A percentile compares a stretch with the other conserved stretches of the same genome.
Evolutionary conservation across 1,139 yeast genomes (phyloP).

Genomic region (Meyerozyma elateridarum): DNA sequence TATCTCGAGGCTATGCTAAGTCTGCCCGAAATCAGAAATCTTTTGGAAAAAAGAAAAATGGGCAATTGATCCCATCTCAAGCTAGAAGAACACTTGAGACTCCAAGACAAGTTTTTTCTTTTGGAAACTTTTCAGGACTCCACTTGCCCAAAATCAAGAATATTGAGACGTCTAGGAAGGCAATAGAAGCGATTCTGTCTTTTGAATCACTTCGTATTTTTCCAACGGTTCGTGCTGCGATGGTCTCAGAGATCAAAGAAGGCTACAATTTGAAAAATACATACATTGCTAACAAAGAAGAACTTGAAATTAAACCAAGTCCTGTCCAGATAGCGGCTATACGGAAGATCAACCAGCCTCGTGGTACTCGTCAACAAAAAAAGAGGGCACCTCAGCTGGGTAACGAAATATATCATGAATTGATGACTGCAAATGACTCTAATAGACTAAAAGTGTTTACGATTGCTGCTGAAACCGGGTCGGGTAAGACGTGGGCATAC

Average conservation of each 20-base stretch:
- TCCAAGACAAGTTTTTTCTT: slow-evolving; percentile 9
- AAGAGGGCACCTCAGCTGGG: slow-evolving; percentile 6
- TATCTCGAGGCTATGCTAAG: no score
- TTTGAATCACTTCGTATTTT: slow-evolving; percentile 65
- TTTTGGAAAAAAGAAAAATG: not conserved
- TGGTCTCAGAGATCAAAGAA: slow-evolving; percentile 52
- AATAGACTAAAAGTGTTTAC: slow-evolving; percentile 59
- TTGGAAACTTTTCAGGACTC: slow-evolving; percentile 19
- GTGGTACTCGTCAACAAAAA: slow-evolving; percentile 17
- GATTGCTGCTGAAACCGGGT: slow-evolving; percentile 93
- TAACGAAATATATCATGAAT: slow-evolving; percentile 20
- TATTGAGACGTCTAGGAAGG: slow-evolving; percentile 16
- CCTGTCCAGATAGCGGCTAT: slow-evolving; percentile 45
- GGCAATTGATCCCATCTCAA: not conserved
- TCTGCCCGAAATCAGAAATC: no score
- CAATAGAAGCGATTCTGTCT: slow-evolving; percentile 36
- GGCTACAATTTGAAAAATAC: slow-evolving; percentile 42
- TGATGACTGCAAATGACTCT: slow-evolving; percentile 26
- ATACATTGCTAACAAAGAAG: slow-evolving; percentile 26
- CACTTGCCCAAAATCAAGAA: slow-evolving; percentile 15
- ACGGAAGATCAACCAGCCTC: slow-evolving; percentile 37
- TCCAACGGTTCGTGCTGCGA: slow-evolving; percentile 61
- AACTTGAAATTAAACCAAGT: slow-evolving; percentile 33
- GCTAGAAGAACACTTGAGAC: slow-evolving; percentile 1
- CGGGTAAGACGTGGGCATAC: slow-evolving; percentile 94